phyloP scores from a whole-genome alignment of 2,329 filamentous ascomycete genomes.

The Claviceps pazoutovae region DNA sequence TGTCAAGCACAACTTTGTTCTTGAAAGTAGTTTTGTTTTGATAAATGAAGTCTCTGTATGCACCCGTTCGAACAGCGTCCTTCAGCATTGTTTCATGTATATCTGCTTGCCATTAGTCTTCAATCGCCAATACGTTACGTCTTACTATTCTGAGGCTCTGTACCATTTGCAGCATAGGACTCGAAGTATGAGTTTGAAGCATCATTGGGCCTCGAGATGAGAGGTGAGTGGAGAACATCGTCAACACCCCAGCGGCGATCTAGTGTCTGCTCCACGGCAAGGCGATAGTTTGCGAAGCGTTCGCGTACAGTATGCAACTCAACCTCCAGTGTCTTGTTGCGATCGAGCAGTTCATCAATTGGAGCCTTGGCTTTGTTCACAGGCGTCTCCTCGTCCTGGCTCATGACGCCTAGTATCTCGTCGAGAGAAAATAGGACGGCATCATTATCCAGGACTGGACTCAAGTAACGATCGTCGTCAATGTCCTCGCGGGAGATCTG shows the following conservation, averaged over 20 bases:
- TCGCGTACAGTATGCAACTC: conserved; percentile 44
- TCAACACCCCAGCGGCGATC: conserved; percentile 50
- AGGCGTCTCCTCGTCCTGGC: conserved; percentile 24
- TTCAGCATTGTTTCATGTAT: conserved; percentile 97
- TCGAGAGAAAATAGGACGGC: conserved; percentile 78
- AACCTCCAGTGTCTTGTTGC: conserved; percentile 43
- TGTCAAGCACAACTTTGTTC: conserved; percentile 77
- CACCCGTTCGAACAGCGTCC: conserved; percentile 73
- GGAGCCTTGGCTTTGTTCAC: conserved; percentile 6
- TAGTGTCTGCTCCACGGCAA: conserved; percentile 51
- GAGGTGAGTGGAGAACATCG: conserved; percentile 11
- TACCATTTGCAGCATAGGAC: conserved; percentile 49
- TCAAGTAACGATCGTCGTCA: conserved; percentile 66
- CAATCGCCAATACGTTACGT: neutral
- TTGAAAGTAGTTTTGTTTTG: conserved; percentile 77
- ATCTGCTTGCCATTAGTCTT: conserved; percentile 30
- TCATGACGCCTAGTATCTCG: conserved; percentile 41
- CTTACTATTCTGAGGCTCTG: conserved; percentile 9
- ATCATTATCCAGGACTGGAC: conserved; percentile 78
- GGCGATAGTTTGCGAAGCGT: conserved; percentile 52
- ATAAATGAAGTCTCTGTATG: conserved; percentile 92
- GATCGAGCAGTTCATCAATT: conserved; percentile 27
- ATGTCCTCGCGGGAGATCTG: conserved; percentile 49
- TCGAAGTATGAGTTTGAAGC: conserved; percentile 39
- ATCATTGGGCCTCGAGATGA: conserved; percentile 12